phyloP scores from a whole-genome alignment of 148 eudicot species.

The Vaccinium myrtillus region DNA sequence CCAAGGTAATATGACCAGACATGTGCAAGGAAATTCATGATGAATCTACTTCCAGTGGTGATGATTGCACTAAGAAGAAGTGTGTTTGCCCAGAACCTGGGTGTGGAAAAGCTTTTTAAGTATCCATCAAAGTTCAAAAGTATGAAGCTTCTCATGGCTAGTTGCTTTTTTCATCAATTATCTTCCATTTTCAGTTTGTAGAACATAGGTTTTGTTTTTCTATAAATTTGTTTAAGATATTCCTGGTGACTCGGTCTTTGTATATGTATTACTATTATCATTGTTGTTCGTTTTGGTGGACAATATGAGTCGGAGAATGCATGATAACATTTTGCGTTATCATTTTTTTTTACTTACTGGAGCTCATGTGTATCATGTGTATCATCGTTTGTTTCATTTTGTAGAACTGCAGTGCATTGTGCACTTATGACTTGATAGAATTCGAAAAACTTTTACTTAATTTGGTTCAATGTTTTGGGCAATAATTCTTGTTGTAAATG shows the following conservation, averaged over 20 bases:
- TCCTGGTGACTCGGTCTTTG: neutral
- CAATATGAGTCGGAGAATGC: neutral
- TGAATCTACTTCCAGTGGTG: conserved; percentile 19
- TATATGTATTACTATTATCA: neutral
- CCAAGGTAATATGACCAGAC: conserved; percentile 68
- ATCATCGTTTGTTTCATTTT: too few relatives aligned
- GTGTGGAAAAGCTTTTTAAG: conserved; percentile 84
- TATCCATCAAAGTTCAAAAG: conserved; percentile 55
- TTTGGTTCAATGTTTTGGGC: too few relatives aligned
- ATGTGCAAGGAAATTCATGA: conserved; percentile 68
- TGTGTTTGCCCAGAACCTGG: conserved; percentile 61
- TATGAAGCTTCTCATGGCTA: conserved; percentile 81
- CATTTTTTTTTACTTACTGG: too few relatives aligned
- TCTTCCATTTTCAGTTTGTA: neutral
- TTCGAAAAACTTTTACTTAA: too few relatives aligned
- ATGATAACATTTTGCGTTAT: neutral
- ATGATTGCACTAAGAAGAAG: conserved; percentile 29
- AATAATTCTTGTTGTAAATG: too few relatives aligned
- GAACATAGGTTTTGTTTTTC: neutral
- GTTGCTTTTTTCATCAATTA: conserved; percentile 6
- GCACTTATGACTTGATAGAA: too few relatives aligned
- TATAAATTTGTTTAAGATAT: neutral
- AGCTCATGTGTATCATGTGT: too few relatives aligned
- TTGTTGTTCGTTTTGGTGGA: neutral
- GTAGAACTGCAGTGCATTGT: too few relatives aligned